Percentiles rank a stretch among this genome's conserved stretches.
phyloP scores from a whole-genome alignment of 164 flowering plant species.

The Malania oleifera region DNA sequence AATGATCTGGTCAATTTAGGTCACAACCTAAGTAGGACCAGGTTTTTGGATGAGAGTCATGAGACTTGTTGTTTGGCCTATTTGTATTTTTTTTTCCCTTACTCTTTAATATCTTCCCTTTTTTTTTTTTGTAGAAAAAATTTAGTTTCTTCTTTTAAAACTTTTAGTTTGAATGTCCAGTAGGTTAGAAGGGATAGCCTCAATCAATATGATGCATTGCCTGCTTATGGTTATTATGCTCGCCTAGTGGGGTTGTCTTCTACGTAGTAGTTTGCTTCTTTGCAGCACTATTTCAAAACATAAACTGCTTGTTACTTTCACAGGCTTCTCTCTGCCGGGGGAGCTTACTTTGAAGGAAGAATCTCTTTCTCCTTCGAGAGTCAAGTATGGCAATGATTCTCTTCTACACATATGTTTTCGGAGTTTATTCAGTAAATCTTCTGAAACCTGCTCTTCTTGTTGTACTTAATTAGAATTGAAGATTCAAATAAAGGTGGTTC shows the following conservation, averaged over 20 bases:
- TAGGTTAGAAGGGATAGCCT: too few relatives aligned
- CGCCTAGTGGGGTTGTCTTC: neutral
- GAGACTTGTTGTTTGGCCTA: too few relatives aligned
- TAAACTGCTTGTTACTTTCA: conserved; percentile 8
- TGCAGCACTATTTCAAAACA: neutral
- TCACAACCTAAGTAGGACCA: too few relatives aligned
- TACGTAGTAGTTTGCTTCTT: neutral
- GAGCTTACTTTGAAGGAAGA: conserved; percentile 60
- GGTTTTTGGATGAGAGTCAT: too few relatives aligned
- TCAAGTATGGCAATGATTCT: conserved; percentile 48
- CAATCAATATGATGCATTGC: too few relatives aligned
- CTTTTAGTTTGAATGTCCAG: too few relatives aligned
- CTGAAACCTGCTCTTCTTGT: neutral
- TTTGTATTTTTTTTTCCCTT: too few relatives aligned
- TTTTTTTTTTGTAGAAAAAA: too few relatives aligned
- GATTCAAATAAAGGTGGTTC: neutral
- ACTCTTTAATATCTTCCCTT: too few relatives aligned
- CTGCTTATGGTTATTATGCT: too few relatives aligned
- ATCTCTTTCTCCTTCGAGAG: conserved; percentile 51
- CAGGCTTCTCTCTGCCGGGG: conserved; percentile 44
- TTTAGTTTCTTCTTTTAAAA: too few relatives aligned
- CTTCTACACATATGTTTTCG: neutral
- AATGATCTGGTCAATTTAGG: too few relatives aligned
- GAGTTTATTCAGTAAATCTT: neutral
- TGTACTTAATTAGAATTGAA: neutral